phyloP scores from a whole-genome alignment of 2,329 filamentous ascomycete species.

The Diplodia seriata region DNA sequence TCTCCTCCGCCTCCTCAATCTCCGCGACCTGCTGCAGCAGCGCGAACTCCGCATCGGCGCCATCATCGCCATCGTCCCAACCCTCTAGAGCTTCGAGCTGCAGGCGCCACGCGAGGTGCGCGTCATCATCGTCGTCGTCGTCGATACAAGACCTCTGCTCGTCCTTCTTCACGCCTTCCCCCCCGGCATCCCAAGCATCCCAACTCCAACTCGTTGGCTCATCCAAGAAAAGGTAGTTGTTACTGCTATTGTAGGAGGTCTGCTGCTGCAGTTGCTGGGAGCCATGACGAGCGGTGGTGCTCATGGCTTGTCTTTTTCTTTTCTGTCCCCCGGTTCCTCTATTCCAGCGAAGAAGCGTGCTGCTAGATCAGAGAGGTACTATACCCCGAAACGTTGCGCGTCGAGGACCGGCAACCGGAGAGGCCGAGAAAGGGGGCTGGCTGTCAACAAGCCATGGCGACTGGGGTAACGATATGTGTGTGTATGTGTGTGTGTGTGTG shows the following conservation, averaged over 20 bases:
- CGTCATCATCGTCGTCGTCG: background rate
- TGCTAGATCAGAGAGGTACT: no score
- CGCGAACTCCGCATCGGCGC: conserved; percentile 1
- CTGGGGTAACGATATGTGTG: background rate
- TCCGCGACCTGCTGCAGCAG: conserved; percentile 15
- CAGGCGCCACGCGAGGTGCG: conserved; percentile 11
- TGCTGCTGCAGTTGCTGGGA: no score
- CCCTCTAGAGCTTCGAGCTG: background rate
- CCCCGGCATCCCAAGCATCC: background rate
- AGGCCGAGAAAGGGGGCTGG: background rate
- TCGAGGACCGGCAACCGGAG: no score
- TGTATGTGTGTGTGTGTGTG: no score
- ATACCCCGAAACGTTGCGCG: no score
- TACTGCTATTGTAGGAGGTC: background rate
- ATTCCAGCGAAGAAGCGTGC: no score
- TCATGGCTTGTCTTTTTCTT: background rate
- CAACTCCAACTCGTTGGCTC: background rate
- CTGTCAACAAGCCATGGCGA: background rate
- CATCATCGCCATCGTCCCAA: background rate
- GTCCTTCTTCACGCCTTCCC: background rate
- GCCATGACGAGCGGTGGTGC: background rate
- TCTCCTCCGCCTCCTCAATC: background rate
- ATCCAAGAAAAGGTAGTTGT: background rate
- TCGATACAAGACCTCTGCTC: background rate
- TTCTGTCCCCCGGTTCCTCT: no score